Evolutionary conservation across 192 early-diverging fungal genomes (phyloP), one percentile per base, ranked within the genome.

Genomic region (Linnemannia exigua): DNA sequence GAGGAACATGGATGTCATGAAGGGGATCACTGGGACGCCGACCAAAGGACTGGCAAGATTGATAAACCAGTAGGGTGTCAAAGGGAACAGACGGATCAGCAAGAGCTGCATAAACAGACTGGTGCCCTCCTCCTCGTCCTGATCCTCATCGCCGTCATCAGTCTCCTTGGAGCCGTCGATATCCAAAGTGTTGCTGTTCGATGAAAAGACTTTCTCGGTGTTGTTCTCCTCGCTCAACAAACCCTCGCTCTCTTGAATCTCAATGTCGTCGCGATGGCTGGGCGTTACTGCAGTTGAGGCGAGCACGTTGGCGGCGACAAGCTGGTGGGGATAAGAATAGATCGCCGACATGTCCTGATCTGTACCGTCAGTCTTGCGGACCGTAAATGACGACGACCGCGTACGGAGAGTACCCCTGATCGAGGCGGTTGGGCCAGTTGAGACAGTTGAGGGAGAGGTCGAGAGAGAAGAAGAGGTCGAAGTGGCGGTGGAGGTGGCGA

Each of bases 11-110:
- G 91, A 91, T 16, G 83, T 81, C 72, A 92, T 90, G 63, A 92
- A 92, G 1, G 91, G 86, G 3, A 81, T 35, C 25, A 90, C 81
- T 33, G 91, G 88, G 20, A 92, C 80, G 19, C 79, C 86, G 7
- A 92, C 77, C 61, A 92, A 63, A 1, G 91, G 90, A 58, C 90
- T 87, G 15, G 87, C 76, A 80, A 92, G 72, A 35, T 92, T 92
- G 74, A 92, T 89, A 50, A 92, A 91, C 91, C 91, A 92, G 71
- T 90, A 92, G 22, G 91, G 91, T 16, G 90, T 88, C 70, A 92
- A 84, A 20, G 91, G 91, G 67, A 92, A 92, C 17, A 92, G 72
- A 48, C 91, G 75, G 19, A 85, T 87, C 68, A 92, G 87, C n/a
- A 92, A 37, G 11, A 92, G 67, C 77, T 89, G 90, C 88, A 87